A percentile compares a stretch with the other conserved stretches of the same genome.
Evolutionary conservation across 75 land plant genomes (phyloP).

Genomic region (Cryptomeria japonica): DNA sequence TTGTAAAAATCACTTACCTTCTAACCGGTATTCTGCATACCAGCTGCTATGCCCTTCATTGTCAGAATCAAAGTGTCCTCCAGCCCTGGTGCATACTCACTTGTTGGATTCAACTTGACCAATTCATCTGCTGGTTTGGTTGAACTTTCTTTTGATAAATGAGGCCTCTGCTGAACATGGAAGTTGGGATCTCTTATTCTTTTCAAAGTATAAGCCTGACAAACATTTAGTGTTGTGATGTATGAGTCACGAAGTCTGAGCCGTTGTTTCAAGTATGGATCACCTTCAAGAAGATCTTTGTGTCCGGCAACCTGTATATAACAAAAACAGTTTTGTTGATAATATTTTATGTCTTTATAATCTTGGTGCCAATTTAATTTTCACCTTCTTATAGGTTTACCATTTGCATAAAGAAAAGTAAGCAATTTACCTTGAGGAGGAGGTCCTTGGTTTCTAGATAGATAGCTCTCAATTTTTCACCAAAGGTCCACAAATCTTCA

Average conservation of each 20-base stretch:
- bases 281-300: conserved; percentile 79
- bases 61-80: conserved; percentile 93
- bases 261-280: conserved; percentile 82
- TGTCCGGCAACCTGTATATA: conserved; percentile 76
- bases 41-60: conserved; percentile 99
- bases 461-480: conserved; percentile 52
- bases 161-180: conserved; percentile 46
- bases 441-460: conserved; percentile 69
- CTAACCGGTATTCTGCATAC: conserved; percentile 95
- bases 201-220: conserved; percentile 84
- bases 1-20: conserved; percentile 1
- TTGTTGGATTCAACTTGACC: conserved; percentile 74
- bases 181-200: conserved; percentile 68
- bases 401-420: background rate
- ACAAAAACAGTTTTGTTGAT: background rate
- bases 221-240: conserved; percentile 89
- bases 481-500: conserved; percentile 59
- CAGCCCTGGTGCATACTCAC: conserved; percentile 91
- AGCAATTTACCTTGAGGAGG: conserved; percentile 58
- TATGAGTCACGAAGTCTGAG: conserved; percentile 81
- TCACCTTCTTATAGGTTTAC: background rate
- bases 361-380: background rate
- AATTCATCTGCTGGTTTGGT: conserved; percentile 76
- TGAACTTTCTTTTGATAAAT: conserved; percentile 53
- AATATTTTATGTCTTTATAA: background rate